Conservation (phyloP, 106 monocot species). For the Dioscorea alata region DNA sequence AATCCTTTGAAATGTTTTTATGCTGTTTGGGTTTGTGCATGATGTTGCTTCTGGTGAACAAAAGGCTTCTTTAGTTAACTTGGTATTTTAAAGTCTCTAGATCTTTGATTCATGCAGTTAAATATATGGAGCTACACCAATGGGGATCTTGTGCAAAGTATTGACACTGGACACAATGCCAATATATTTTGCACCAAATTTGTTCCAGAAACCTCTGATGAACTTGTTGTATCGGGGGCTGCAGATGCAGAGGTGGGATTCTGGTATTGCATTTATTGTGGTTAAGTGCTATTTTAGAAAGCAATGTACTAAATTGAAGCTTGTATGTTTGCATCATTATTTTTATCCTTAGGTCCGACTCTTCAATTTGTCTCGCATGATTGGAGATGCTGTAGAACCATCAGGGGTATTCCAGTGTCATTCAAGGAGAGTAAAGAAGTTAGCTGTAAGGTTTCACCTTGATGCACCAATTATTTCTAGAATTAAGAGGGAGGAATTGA, state of each 20-base stretch:
- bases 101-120: slow-evolving; percentile 40
- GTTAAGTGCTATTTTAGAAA: neutral
- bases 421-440: slow-evolving; percentile 87
- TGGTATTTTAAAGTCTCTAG: neutral
- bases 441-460: slow-evolving; percentile 59
- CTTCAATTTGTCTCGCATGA: slow-evolving; percentile 72
- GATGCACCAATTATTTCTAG: neutral
- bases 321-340: neutral
- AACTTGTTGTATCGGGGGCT: slow-evolving; percentile 84
- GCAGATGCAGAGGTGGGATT: slow-evolving; percentile 82
- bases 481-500: neutral
- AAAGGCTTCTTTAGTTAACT: neutral
- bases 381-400: slow-evolving; percentile 41
- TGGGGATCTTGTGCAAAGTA: slow-evolving; percentile 42
- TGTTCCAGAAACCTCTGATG: slow-evolving; percentile 92
- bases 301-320: neutral
- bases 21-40: neutral
- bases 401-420: slow-evolving; percentile 69
- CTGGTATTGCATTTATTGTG: neutral
- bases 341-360: slow-evolving; percentile 58
- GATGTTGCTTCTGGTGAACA: neutral
- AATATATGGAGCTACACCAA: slow-evolving; percentile 82
- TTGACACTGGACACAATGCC: slow-evolving; percentile 82
- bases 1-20: neutral
- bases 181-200: slow-evolving; percentile 99